Evolutionary conservation across 306 rosid genomes (phyloP), one percentile per base, ranked within the genome.

Genomic region (Cicer bijugum): DNA sequence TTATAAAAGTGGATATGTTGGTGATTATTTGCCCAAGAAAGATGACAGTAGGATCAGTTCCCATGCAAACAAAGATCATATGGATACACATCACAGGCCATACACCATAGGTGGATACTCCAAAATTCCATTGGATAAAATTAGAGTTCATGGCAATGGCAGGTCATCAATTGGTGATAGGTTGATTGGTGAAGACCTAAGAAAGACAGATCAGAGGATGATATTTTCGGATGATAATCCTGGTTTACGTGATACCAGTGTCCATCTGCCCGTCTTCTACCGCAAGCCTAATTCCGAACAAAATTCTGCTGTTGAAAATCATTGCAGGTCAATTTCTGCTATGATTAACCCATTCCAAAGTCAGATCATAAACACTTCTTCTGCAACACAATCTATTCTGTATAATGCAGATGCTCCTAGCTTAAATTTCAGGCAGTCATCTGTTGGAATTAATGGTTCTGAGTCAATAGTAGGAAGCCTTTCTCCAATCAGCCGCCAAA

Each of bases 231-330:
- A 39, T 39, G 76, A 78, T 69, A 14, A 9, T 79, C 60, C 62
- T 64, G 59, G 77, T 69, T 69, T 76, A 47, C 48, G 12, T 82
- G 63, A 80, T 69, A 84, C 80, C 9, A 14, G 66, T 62, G 71
- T 66, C 52, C 15, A 37, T 33, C 23, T 38, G 15, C 67, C 79
- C 15, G 53, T 53, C 57, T 68, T 71, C 60, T 67, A 81, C 53
- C 14, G 78, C 55, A 71, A 83, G 15, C 75, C 80, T 60, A n/a
- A 17, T 78, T 52, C 50, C 10, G 84, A 74, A 40, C 53, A 46
- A 59, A 73, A 42, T 75, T 75, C 78, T 75, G 69, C 71, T 58
- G 44, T 44, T 72, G 80, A 78, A 87, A 66, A 75, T 69, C 81
- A 59, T 82, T 69, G 11, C 8, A 66, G 81, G 67, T 35, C 74